These are phyloP conservation scores for Porcisia deanei DNA, from an alignment of 208 protist genomes.

Conservation along the genomic window DNA sequence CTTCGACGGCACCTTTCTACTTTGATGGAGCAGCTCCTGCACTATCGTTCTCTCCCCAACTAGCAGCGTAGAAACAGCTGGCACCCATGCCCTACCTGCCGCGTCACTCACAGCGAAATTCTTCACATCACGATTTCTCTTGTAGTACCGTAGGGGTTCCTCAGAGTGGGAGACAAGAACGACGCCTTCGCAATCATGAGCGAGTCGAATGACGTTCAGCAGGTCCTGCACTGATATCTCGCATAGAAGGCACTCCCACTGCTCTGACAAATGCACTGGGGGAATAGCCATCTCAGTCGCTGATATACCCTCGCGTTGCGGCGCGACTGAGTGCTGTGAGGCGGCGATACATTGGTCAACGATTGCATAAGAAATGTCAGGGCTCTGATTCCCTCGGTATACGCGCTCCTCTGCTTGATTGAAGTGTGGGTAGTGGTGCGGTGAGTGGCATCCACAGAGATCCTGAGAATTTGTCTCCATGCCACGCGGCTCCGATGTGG, in stretches of 20 bases:
- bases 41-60: not conserved
- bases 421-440: not conserved
- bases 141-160: not conserved
- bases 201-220: constrained; percentile 4
- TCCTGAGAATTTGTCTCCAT: too few relatives aligned
- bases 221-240: constrained; percentile 11
- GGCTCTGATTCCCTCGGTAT: too few relatives aligned
- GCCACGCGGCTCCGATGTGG: not conserved
- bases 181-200: constrained; percentile 18
- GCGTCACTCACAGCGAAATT: too few relatives aligned
- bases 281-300: not conserved
- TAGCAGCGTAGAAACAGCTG: not conserved
- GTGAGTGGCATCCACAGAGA: not conserved
- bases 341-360: not conserved
- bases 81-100: not conserved
- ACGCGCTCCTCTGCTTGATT: not conserved
- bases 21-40: not conserved
- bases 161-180: not conserved
- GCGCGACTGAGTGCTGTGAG: not conserved
- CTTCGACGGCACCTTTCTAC: not conserved
- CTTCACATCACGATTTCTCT: not conserved
- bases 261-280: not conserved
- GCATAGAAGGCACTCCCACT: not conserved
- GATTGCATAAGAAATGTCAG: not conserved
- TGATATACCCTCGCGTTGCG: not conserved